Base-by-base conservation (phyloP, 345 rosid species). In the Aurinia saxatilis region DNA sequence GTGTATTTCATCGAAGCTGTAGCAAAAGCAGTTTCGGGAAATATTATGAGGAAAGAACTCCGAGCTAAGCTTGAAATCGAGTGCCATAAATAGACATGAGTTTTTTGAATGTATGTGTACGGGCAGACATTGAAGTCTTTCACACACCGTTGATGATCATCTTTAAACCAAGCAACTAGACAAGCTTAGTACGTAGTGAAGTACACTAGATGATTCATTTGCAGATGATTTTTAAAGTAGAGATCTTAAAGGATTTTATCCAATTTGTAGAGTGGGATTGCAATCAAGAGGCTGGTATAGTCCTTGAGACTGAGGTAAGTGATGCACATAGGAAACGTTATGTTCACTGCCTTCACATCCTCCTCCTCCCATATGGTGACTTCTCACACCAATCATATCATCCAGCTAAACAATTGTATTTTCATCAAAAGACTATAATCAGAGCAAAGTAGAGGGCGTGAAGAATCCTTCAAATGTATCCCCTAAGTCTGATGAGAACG, bases 261-360 rank as follows among this genome's bases (percentile, higher is more conserved):
- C 97, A 8, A 90, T 93, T 74, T 93, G 97, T 68, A 93, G 73
- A 45, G 97, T 90, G 56, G 97, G 96, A 62, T 93, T 79, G 85
- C 99, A 93, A 39, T 90, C 95, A 44, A 93, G 54, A 59, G 83
- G 92, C 71, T 87, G 99, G 72, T 69, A 87, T 27, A 90, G 53
- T 44, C 80, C 91, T 59, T 82, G 84, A 71, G 90, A 65, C 12
- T 86, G 95, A 65, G 78, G 65, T 38, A 87, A 91, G 38, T 81
- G 95, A 13, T 68, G 73, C 2, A 59, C 81, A 50, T 78, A 93
- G 8, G 81, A 29, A 73, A 85, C 68, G n/a, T 79, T 78, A 35
- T 84, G 91, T 50, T 73, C 75, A 7, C 38, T 50, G 0, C 81
- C 84, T 57, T 81, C 99, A 97, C 99, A 93, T 8, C 85, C 73